Percentiles rank a stretch among this genome's conserved stretches.
Conservation (phyloP, 2,329 filamentous ascomycete species). For the Scortechinia acanthostroma region DNA sequence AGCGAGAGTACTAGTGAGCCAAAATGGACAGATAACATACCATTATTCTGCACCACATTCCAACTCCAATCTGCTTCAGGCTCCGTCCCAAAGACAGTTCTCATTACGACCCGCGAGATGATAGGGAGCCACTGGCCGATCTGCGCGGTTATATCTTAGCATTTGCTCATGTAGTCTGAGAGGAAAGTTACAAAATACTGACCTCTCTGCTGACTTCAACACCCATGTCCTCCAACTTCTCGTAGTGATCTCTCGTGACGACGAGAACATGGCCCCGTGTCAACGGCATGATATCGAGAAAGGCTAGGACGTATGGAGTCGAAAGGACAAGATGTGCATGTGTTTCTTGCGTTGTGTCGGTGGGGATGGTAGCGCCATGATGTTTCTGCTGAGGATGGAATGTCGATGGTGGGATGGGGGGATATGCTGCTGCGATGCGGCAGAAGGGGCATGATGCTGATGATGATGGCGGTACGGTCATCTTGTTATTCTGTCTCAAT, state of each 20-base stretch:
- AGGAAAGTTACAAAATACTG: neutral
- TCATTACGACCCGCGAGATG: neutral
- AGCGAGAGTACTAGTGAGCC: too few species aligned
- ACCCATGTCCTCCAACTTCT: neutral
- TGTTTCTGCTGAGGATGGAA: neutral
- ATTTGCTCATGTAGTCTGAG: too few species aligned
- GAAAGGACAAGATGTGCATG: neutral
- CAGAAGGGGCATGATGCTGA: neutral
- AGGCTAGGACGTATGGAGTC: neutral
- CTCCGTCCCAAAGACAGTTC: neutral
- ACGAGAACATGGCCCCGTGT: neutral
- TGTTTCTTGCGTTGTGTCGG: neutral
- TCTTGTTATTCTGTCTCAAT: too few species aligned
- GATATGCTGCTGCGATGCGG: neutral
- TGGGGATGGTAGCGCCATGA: neutral
- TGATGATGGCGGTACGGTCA: too few species aligned
- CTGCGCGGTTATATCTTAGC: too few species aligned
- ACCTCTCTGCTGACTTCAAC: neutral
- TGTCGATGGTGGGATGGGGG: neutral
- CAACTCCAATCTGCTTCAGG: neutral
- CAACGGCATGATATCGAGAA: slow-evolving; percentile 2
- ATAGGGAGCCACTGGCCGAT: neutral
- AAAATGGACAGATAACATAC: neutral
- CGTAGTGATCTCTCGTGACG: neutral
- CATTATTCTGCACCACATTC: slow-evolving; percentile 3